phyloP scores from a whole-genome alignment of 352 stramenopile genomes.

The Globisporangium heterothallicum region DNA sequence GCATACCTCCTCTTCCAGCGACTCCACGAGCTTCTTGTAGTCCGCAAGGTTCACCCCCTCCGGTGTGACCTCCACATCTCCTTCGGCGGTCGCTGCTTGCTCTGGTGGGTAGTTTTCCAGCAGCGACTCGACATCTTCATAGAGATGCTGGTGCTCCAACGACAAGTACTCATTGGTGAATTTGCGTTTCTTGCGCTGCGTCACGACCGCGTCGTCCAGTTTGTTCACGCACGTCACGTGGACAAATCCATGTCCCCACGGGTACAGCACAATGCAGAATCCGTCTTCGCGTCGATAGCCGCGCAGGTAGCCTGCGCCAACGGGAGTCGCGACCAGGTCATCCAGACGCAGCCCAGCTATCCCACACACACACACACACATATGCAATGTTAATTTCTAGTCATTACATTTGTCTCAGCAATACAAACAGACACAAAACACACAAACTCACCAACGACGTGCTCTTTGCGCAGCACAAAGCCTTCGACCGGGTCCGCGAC shows the following conservation, averaged over 20 bases:
- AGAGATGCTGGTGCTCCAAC: constrained; percentile 67
- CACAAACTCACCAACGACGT: constrained; percentile 49
- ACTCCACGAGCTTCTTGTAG: constrained; percentile 40
- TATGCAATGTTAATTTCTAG: not conserved
- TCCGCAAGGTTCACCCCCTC: constrained; percentile 22
- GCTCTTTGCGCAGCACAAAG: constrained; percentile 59
- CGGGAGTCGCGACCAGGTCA: constrained; percentile 58
- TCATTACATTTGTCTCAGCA: too few species aligned
- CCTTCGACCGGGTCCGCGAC: constrained; percentile 65
- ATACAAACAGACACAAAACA: too few species aligned
- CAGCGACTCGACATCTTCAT: constrained; percentile 58
- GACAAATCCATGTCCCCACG: constrained; percentile 72
- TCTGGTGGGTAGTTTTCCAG: constrained; percentile 37
- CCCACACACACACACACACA: not conserved
- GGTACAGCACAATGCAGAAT: constrained; percentile 67
- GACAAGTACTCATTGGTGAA: constrained; percentile 47
- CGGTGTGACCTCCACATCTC: constrained; percentile 1
- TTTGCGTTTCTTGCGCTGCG: constrained; percentile 37
- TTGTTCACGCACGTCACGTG: constrained; percentile 49
- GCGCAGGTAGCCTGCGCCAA: constrained; percentile 55
- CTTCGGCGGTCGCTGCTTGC: not conserved
- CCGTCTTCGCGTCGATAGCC: constrained; percentile 45
- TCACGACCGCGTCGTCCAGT: constrained; percentile 27
- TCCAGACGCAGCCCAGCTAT: constrained; percentile 40
- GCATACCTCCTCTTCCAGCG: constrained; percentile 43